A percentile compares a stretch with the other conserved stretches of the same genome.
Conservation (phyloP, 345 rosid genomes). For the Eutrema japonicum region DNA sequence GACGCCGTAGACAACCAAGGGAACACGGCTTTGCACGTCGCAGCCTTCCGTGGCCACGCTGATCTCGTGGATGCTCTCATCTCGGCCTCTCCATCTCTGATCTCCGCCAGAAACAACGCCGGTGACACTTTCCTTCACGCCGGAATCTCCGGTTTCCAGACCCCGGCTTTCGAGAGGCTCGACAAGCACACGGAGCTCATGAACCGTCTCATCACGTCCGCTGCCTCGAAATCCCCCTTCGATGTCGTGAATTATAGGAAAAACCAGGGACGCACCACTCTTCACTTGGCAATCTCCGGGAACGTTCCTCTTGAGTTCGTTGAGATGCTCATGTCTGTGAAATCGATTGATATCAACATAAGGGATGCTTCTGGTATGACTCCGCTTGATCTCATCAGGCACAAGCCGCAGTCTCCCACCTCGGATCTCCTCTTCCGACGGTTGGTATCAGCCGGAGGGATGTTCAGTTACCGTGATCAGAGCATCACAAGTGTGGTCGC, state of each 20-base stretch:
- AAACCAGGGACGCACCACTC: slow-evolving; percentile 76
- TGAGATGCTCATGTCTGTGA: slow-evolving; percentile 71
- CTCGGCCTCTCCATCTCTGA: slow-evolving; percentile 56
- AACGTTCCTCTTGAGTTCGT: slow-evolving; percentile 67
- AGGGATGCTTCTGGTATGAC: slow-evolving; percentile 73
- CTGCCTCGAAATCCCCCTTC: slow-evolving; percentile 43
- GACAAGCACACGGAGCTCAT: slow-evolving; percentile 76
- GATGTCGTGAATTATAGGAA: slow-evolving; percentile 61
- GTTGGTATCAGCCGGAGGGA: slow-evolving; percentile 80
- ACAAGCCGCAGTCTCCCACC: slow-evolving; percentile 62
- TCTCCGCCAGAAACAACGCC: slow-evolving; percentile 56
- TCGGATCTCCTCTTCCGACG: slow-evolving; percentile 69
- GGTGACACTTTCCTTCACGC: slow-evolving; percentile 85
- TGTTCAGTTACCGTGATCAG: slow-evolving; percentile 58
- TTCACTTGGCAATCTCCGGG: slow-evolving; percentile 77
- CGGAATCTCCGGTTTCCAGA: slow-evolving; percentile 76
- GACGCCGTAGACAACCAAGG: slow-evolving; percentile 62
- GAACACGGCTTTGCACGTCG: slow-evolving; percentile 76
- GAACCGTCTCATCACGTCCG: slow-evolving; percentile 56
- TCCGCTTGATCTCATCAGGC: slow-evolving; percentile 80
- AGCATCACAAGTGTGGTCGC: slow-evolving; percentile 63
- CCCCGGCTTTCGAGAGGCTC: slow-evolving; percentile 73
- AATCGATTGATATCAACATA: slow-evolving; percentile 63
- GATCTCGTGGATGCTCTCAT: slow-evolving; percentile 62
- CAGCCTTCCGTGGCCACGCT: slow-evolving; percentile 76